Evolutionary conservation across 2,329 filamentous ascomycete genomes (phyloP), one percentile per base, ranked within the genome.

Genomic region (Pseudopyricularia javanii): DNA sequence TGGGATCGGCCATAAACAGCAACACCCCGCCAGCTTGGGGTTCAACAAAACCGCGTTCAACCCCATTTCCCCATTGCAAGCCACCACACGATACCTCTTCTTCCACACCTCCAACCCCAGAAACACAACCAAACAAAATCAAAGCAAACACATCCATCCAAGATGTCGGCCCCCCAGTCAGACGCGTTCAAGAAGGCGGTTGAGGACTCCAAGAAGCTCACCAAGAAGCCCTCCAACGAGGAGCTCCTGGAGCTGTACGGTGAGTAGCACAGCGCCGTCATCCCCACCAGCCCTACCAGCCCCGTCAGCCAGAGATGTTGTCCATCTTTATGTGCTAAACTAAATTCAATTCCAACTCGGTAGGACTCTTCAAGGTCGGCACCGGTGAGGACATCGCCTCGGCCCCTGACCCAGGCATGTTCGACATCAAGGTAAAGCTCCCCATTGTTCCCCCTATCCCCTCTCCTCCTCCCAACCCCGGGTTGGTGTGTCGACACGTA

Each of bases 151-250:
- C 48, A 28, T 24, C 11, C 26, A 50, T 14, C 35, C 40, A 69
- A 54, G 58, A 75, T 75, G 72, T 65, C 68, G 62, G 54, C 63
- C 58, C 54, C 65, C 52, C 67, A 68, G 60, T 70, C 62, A 60
- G 64, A 66, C 52, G 73, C 69, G 54, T 83, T 82, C 71, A 61
- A 78, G 59, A 73, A 70, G 66, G 82, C 82, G 7, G 72, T 76
- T 61, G 65, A 63, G 58, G 82, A 86, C 69, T 81, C 78, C 70
- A 80, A 80, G 70, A 83, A 85, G 76, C 75, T 87, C 58, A 79
- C 78, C 59, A 66, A 71, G 59, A 84, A 83, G 76, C 83, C 83
- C 52, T 65, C 59, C 63, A 78, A 80, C 69, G 74, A 80, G 20
- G 79, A 87, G 58, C 74, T 86, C 49, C 79, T 89, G 61, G 69